Conservation (phyloP, 139 green algal genomes). For the Chlorella sp. region DNA sequence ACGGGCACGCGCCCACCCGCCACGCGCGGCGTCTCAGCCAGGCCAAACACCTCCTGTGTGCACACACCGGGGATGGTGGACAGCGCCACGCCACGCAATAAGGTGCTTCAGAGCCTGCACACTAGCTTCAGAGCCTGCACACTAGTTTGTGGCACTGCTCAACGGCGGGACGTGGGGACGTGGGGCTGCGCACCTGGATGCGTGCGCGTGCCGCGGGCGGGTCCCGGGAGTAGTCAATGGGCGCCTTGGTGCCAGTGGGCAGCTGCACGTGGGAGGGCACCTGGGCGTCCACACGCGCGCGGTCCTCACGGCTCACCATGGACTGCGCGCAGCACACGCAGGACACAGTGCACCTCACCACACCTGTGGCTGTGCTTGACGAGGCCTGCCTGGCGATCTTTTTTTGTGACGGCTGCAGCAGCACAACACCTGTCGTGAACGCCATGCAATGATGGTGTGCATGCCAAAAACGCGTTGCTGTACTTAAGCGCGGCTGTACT, state of each 20-base stretch:
- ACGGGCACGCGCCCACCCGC: conserved; percentile 28
- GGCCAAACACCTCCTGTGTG: conserved; percentile 46
- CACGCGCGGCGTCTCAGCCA: conserved; percentile 32
- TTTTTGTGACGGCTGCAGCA: too few species aligned
- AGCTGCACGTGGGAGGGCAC: conserved; percentile 34
- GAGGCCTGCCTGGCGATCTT: too few species aligned
- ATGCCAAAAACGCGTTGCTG: neutral
- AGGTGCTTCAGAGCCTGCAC: neutral
- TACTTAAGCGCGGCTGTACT: too few species aligned
- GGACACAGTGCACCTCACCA: too few species aligned
- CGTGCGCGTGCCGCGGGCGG: conserved; percentile 10
- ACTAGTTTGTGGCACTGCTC: too few species aligned
- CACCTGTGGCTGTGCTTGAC: too few species aligned
- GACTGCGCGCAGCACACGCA: too few species aligned
- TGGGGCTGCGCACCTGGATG: conserved; percentile 15
- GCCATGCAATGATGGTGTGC: neutral
- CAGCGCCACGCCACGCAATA: neutral
- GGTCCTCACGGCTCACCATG: conserved; percentile 22
- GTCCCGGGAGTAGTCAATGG: conserved; percentile 31
- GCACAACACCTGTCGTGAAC: neutral
- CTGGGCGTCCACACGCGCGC: conserved; percentile 25
- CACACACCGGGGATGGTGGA: neutral
- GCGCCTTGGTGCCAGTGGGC: conserved; percentile 22
- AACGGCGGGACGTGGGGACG: too few species aligned
- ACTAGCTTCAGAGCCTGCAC: too few species aligned